A percentile compares a stretch with the other conserved stretches of the same genome.
Conservation (phyloP, 805 yeast species). For the Komagataella kurtzmanii region DNA sequence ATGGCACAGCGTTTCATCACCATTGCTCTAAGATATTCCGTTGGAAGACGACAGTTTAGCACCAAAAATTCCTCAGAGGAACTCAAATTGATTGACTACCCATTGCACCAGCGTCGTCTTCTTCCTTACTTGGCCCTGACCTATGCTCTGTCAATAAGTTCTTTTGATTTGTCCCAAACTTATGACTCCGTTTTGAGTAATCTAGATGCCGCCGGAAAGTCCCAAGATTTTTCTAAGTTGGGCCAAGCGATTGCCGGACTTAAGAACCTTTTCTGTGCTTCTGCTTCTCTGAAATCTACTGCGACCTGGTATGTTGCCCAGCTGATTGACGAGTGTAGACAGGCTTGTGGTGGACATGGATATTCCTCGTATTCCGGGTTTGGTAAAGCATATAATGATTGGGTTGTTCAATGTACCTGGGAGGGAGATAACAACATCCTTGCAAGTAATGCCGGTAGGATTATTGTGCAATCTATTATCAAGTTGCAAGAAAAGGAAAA, state of each 20-base stretch:
- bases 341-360: slow-evolving; percentile 94
- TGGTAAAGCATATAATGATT: slow-evolving; percentile 79
- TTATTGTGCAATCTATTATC: slow-evolving; percentile 41
- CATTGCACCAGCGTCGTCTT: slow-evolving; percentile 79
- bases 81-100: slow-evolving; percentile 70
- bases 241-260: slow-evolving; percentile 39
- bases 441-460: slow-evolving; percentile 74
- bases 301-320: slow-evolving; percentile 77
- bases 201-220: slow-evolving; percentile 39
- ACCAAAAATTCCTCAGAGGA: slow-evolving; percentile 34
- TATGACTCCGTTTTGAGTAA: slow-evolving; percentile 34
- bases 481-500: slow-evolving; percentile 24
- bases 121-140: slow-evolving; percentile 75
- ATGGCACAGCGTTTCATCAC: slow-evolving; percentile 69
- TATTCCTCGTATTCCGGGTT: slow-evolving; percentile 88
- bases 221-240: slow-evolving; percentile 31
- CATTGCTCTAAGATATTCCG: slow-evolving; percentile 80
- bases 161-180: slow-evolving; percentile 43
- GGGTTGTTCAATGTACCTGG: slow-evolving; percentile 99
- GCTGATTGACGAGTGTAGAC: slow-evolving; percentile 81
- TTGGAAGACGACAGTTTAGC: slow-evolving; percentile 79
- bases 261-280: slow-evolving; percentile 69
- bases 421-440: slow-evolving; percentile 92
- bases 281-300: slow-evolving; percentile 82
- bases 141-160: slow-evolving; percentile 63